A percentile compares a stretch with the other conserved stretches of the same genome.
phyloP scores from a whole-genome alignment of 2,329 filamentous ascomycete species.

The Dendryphion nanum region DNA sequence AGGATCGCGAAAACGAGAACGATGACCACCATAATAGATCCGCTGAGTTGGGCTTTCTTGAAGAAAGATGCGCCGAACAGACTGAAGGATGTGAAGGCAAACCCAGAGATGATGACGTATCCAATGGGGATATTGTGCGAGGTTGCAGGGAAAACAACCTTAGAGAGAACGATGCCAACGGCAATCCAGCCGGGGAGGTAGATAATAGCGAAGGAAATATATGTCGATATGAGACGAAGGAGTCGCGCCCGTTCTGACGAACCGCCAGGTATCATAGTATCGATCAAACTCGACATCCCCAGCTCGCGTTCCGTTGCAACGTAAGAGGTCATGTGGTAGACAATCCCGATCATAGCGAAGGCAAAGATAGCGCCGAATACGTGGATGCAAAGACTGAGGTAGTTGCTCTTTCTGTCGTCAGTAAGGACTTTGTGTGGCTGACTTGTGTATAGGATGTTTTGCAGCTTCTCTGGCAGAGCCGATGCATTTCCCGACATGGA shows the following conservation, averaged over 20 bases:
- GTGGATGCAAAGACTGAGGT: constrained; percentile 14
- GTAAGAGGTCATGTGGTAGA: constrained; percentile 25
- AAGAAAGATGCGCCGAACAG: constrained; percentile 25
- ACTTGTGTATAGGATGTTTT: constrained; percentile 16
- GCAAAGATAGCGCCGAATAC: constrained; percentile 22
- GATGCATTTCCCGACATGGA: constrained; percentile 16
- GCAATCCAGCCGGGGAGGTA: constrained; percentile 24
- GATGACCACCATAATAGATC: constrained; percentile 22
- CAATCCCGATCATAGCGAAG: constrained; percentile 18
- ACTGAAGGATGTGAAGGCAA: constrained; percentile 20
- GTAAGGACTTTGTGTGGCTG: constrained; percentile 12
- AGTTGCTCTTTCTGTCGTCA: constrained; percentile 11
- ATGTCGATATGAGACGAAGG: constrained; percentile 19
- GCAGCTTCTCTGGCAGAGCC: constrained; percentile 5
- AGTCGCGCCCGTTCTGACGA: constrained; percentile 16
- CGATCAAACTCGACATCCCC: constrained; percentile 25
- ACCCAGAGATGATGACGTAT: constrained; percentile 21
- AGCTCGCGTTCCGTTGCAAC: constrained; percentile 23
- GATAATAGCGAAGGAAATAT: constrained; percentile 24
- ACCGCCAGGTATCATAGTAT: constrained; percentile 25
- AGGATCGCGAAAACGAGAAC: constrained; percentile 19
- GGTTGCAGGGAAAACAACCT: constrained; percentile 17
- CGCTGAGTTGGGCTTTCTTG: constrained; percentile 24
- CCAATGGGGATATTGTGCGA: constrained; percentile 16
- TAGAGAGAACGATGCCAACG: constrained; percentile 17